Base-by-base conservation (phyloP, 2,329 filamentous ascomycete species). In the Pseudogymnoascus sp. region DNA sequence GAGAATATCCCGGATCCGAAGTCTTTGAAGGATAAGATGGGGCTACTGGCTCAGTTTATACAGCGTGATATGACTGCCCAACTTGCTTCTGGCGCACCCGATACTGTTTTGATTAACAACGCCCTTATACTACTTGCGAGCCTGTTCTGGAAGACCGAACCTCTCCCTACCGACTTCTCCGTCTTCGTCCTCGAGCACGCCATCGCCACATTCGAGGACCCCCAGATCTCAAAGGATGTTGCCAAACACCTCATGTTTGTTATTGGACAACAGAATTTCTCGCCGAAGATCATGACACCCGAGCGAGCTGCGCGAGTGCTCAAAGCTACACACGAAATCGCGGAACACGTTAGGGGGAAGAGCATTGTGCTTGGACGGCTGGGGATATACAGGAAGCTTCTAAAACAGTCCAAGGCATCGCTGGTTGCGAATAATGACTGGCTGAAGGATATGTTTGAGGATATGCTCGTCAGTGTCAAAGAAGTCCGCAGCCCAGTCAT, bases 111-210 rank as follows among this genome's bases (percentile, higher is more conserved):
- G 11, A 82, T 88, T 59, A 88, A 88, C 61, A 89, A 96, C 68
- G 89, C 92, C 2, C 78, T 96, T 61, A 90, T 87, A 65, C 79
- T 98, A 4, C 83, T 95, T 22, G 85, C 85, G 64, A 89, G 88
- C 2, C 87, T 98, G 63, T 82, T 96, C 3, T 87, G 89, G 74
- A 89, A 90, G 64, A 84, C 87, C 4, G 83, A 84, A 1, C 83
- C 84, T 14, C 80, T 98, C 43, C 82, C 89, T 11, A 85, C 87
- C 62, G 91, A 96, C 28, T 96, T 96, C 72, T 87, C 86, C 61
- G 75, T 85, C 14, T 95, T 91, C 72, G 81, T 97, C 61, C 77
- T 96, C 40, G 93, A 98, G 63, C 87, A 93, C 67, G 87, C 88
- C 61, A 90, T 96, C 65, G 83, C 83, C 59, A 85, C 84, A 8